A percentile compares a stretch with the other conserved stretches of the same genome.
These are phyloP conservation scores for Botryosphaeria dothidea DNA, from an alignment of 2,329 filamentous ascomycete genomes.

Conservation along the genomic window DNA sequence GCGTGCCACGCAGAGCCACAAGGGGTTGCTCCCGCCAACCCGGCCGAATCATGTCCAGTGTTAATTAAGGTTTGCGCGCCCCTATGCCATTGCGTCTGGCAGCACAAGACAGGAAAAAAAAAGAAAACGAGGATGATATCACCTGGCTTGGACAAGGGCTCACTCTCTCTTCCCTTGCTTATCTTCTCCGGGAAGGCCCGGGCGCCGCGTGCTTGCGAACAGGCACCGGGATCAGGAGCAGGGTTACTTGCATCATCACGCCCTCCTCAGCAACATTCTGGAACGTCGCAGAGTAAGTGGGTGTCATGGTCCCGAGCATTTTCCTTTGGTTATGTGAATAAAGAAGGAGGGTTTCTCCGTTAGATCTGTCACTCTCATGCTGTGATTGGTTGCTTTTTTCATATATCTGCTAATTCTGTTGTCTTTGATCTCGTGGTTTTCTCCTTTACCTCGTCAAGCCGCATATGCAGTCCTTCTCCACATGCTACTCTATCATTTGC, in stretches of 20 bases:
- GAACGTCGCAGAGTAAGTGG: background rate
- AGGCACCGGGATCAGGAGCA: slow-evolving; percentile 5
- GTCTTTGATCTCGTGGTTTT: background rate
- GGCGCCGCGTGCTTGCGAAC: background rate
- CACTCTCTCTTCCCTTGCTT: background rate
- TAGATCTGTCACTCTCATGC: background rate
- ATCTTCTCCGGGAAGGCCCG: background rate
- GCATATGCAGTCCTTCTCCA: background rate
- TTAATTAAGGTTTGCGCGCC: slow-evolving; percentile 7
- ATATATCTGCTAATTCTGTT: background rate
- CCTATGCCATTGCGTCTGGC: background rate
- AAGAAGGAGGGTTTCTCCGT: background rate
- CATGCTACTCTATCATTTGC: background rate
- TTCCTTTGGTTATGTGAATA: background rate
- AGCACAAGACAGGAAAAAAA: background rate
- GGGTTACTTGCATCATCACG: background rate
- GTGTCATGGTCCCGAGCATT: background rate
- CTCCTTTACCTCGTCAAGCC: background rate
- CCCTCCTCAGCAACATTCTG: background rate
- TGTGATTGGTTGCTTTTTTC: background rate
- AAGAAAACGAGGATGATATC: background rate
- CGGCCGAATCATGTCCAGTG: background rate
- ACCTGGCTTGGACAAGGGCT: background rate
- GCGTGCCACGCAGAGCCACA: slow-evolving; percentile 10
- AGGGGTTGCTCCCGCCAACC: background rate